These are phyloP conservation scores for Fagus crenata DNA, from an alignment of 306 rosid genomes.

Conservation along the genomic window DNA sequence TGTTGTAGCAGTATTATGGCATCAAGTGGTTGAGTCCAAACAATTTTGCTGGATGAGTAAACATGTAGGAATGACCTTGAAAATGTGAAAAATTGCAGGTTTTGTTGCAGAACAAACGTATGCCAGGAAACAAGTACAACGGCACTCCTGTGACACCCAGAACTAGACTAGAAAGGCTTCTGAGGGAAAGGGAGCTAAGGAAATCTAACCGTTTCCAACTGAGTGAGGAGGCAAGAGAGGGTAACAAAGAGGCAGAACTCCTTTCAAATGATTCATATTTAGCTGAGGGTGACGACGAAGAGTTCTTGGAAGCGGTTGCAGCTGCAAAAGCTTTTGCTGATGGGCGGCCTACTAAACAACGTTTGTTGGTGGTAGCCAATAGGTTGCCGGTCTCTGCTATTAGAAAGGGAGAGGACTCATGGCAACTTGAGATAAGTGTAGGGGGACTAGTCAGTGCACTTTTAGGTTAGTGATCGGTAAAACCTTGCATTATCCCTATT, in stretches of 20 bases:
- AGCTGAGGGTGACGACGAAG: slow-evolving; percentile 55
- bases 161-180: slow-evolving; percentile 86
- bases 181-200: slow-evolving; percentile 88
- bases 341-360: slow-evolving; percentile 60
- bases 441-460: slow-evolving; percentile 98
- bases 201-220: slow-evolving; percentile 47
- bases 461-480: slow-evolving; percentile 58
- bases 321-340: slow-evolving; percentile 37
- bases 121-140: slow-evolving; percentile 72
- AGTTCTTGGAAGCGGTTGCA: slow-evolving; percentile 41
- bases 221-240: slow-evolving; percentile 52
- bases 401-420: slow-evolving; percentile 75
- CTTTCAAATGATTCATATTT: slow-evolving; percentile 31
- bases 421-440: slow-evolving; percentile 83
- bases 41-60: slow-evolving; percentile 7
- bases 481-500: slow-evolving; percentile 27
- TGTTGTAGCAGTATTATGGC: neutral
- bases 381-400: slow-evolving; percentile 93
- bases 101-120: slow-evolving; percentile 33
- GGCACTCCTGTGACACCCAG: slow-evolving; percentile 65
- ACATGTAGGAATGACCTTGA: slow-evolving; percentile 2
- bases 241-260: slow-evolving; percentile 49
- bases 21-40: slow-evolving; percentile 12
- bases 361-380: slow-evolving; percentile 87
- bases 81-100: slow-evolving; percentile 34